These are phyloP conservation scores for Mortierella hygrophila DNA, from an alignment of 192 early-diverging fungal genomes.

Conservation along the genomic window DNA sequence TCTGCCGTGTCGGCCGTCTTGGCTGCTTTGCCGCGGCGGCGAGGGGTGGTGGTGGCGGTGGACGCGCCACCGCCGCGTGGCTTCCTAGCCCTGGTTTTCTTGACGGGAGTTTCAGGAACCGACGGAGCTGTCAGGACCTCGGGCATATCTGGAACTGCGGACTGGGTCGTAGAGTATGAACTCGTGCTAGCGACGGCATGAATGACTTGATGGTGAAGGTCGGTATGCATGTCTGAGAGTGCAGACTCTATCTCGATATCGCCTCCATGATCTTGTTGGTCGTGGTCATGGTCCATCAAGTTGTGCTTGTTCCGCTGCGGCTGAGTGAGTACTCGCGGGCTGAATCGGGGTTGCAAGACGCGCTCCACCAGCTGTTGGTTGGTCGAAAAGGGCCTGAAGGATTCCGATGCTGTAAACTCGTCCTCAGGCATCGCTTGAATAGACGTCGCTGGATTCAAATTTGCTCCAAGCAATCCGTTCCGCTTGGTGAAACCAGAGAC, in stretches of 20 bases:
- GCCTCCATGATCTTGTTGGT: neutral
- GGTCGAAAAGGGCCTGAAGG: constrained; percentile 17
- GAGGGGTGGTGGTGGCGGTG: neutral
- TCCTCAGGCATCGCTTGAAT: neutral
- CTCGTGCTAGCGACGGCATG: constrained; percentile 8
- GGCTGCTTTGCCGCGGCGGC: neutral
- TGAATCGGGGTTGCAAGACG: neutral
- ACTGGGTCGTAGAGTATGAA: neutral
- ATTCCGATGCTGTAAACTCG: neutral
- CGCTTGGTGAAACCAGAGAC: constrained; percentile 54
- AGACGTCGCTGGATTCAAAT: constrained; percentile 20
- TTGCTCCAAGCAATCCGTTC: constrained; percentile 17
- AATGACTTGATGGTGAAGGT: constrained; percentile 24
- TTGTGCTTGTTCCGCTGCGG: neutral
- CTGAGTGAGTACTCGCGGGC: neutral
- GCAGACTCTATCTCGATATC: constrained; percentile 14
- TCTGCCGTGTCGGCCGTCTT: neutral
- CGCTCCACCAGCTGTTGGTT: constrained; percentile 22
- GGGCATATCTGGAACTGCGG: neutral
- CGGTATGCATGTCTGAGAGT: constrained; percentile 19
- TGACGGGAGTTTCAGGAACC: neutral
- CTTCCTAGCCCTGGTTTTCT: neutral
- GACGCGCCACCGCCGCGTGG: neutral
- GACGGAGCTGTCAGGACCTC: neutral
- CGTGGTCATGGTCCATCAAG: neutral